phyloP scores from a whole-genome alignment of 371 early-diverging fungal species.

The Amoeboaphelidium occidentale region DNA sequence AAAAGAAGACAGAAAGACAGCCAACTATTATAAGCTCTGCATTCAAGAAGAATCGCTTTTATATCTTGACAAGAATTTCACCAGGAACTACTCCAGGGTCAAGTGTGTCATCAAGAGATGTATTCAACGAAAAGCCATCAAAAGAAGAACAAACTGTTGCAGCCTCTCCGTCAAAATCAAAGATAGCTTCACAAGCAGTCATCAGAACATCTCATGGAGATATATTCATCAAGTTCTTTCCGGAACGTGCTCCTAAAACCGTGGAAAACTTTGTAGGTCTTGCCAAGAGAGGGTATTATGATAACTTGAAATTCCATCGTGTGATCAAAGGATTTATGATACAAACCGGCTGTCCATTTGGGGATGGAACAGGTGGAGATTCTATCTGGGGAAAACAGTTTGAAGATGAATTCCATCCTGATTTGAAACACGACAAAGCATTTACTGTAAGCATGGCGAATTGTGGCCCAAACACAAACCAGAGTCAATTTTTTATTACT shows the following conservation, averaged over 20 bases:
- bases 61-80: slow-evolving; percentile 60
- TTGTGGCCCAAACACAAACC: slow-evolving; percentile 46
- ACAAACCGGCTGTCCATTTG: slow-evolving; percentile 39
- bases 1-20: slow-evolving; percentile 35
- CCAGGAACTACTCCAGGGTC: slow-evolving; percentile 36
- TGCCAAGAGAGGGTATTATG: slow-evolving; percentile 45
- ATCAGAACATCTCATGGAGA: slow-evolving; percentile 68
- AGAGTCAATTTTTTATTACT: slow-evolving; percentile 90
- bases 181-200: slow-evolving; percentile 43
- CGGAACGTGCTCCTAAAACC: slow-evolving; percentile 66
- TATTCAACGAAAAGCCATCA: slow-evolving; percentile 89
- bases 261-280: slow-evolving; percentile 76
- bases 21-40: slow-evolving; percentile 75
- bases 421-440: slow-evolving; percentile 57
- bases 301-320: slow-evolving; percentile 28
- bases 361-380: slow-evolving; percentile 85
- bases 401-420: slow-evolving; percentile 71
- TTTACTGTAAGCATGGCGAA: slow-evolving; percentile 96
- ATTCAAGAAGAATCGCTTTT: slow-evolving; percentile 72
- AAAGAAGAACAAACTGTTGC: slow-evolving; percentile 84
- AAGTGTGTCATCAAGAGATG: slow-evolving; percentile 22
- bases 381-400: slow-evolving; percentile 83
- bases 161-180: slow-evolving; percentile 14
- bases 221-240: slow-evolving; percentile 53
- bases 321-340: slow-evolving; percentile 39